Base-by-base conservation (phyloP, 1,284 basidiomycete species). In the Cutaneotrichosporon dermatis region DNA sequence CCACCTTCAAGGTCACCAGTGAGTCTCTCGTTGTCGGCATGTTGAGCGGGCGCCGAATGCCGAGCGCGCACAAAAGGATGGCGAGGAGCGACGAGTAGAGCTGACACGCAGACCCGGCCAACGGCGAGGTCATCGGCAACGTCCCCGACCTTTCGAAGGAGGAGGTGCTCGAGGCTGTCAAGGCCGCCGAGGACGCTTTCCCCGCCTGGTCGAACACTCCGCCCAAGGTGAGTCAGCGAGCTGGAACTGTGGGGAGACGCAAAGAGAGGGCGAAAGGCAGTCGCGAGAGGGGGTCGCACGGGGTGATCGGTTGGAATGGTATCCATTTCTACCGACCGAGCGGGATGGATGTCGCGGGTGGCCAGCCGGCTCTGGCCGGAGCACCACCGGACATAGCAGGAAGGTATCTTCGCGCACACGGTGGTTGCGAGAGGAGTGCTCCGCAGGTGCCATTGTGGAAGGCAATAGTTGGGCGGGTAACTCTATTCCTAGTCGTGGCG, bases 131-230 rank as follows among this genome's bases (percentile, higher is more conserved):
- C 57, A 81, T 93, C 37, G 91, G 88, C 16, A 84, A 83, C 0
- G 80, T 92, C n/a, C 88, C 91, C 3, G 90, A 94, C 71, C 88
- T 93, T 85, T 87, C 86, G 7, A 72, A 89, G 48, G 81, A 81
- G 39, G 90, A 94, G 76, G 88, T 89, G 2, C 85, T 85, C 67
- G 80, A 84, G 62, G 91, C 91, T 8, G 90, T 93, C 59, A 80
- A 84, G 42, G 86, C 88, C 33, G 91, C 91, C 6, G 76, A 79
- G 6, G 82, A 80, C 45, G 89, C 90, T 0, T 90, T 91, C 76
- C 83, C 84, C 66, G 79, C 83, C 0, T 94, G 90, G 89, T 84
- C 87, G 65, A 86, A 82, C 69, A 91, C 89, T 13, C 88, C 88
- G 16, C 64, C 64, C 50, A 60, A 64, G 59, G 61, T 60, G 53